Conservation (phyloP, 495 filamentous ascomycete genomes). For the Podospora fimiseda region DNA sequence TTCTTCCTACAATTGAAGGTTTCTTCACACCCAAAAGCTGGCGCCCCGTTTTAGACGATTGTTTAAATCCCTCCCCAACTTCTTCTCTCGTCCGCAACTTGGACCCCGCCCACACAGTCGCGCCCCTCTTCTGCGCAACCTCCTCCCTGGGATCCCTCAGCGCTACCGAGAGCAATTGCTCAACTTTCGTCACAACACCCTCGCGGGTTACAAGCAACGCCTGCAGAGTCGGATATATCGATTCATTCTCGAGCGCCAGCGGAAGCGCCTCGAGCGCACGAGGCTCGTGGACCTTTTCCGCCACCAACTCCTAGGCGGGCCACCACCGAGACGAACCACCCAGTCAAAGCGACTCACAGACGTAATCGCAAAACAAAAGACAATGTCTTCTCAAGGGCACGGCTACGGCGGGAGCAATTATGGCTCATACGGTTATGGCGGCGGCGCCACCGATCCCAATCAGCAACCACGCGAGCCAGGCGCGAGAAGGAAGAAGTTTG, state of each 20-base stretch:
- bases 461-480: constrained; percentile 52
- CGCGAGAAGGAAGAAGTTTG: constrained; percentile 68
- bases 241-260: constrained; percentile 61
- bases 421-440: constrained; percentile 23
- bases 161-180: constrained; percentile 57
- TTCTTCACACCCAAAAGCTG: constrained; percentile 16
- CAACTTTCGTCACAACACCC: constrained; percentile 63
- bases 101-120: constrained; percentile 19
- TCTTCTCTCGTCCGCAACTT: background rate
- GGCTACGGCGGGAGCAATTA: background rate
- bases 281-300: constrained; percentile 48
- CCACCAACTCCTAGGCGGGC: constrained; percentile 40
- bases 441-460: constrained; percentile 19
- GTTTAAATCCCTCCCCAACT: background rate
- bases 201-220: constrained; percentile 61
- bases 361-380: background rate
- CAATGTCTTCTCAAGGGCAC: background rate
- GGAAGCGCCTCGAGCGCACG: constrained; percentile 40
- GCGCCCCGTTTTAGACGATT: constrained; percentile 11
- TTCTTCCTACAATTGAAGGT: background rate
- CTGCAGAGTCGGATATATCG: constrained; percentile 70
- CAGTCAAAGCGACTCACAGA: background rate
- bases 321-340: constrained; percentile 12
- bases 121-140: constrained; percentile 47
- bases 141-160: constrained; percentile 50